phyloP scores from a whole-genome alignment of 495 filamentous ascomycete genomes.

The Neurospora sublineolata region DNA sequence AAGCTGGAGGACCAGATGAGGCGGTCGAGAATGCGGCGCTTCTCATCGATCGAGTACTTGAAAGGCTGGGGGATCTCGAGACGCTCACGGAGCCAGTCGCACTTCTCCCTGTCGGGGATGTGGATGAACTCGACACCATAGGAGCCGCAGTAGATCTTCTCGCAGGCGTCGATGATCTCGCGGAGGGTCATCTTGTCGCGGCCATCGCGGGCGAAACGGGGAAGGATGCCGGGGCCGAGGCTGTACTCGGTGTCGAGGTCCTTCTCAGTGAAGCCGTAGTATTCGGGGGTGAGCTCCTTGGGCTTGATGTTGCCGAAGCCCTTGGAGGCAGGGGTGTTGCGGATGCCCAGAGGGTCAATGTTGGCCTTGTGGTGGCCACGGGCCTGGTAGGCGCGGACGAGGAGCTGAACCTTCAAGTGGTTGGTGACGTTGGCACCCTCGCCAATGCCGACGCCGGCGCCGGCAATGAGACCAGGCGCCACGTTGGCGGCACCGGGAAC shows the following conservation, averaged over 20 bases:
- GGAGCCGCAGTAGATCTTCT: conserved; percentile 90
- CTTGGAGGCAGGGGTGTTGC: conserved; percentile 55
- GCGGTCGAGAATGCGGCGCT: conserved; percentile 91
- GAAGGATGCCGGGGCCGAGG: conserved; percentile 89
- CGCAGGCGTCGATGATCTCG: conserved; percentile 87
- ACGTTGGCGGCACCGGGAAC: conserved; percentile 69
- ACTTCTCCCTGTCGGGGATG: conserved; percentile 93
- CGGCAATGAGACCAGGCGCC: conserved; percentile 62
- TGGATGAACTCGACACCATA: conserved; percentile 98
- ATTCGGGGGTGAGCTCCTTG: conserved; percentile 82
- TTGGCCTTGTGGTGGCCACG: conserved; percentile 96
- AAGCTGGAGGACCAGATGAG: conserved; percentile 97
- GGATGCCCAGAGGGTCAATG: conserved; percentile 91
- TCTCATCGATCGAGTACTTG: conserved; percentile 93
- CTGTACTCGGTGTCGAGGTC: conserved; percentile 88
- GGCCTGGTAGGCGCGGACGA: conserved; percentile 94
- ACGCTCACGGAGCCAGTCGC: conserved; percentile 93
- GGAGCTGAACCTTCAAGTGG: conserved; percentile 94
- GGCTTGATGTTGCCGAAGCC: conserved; percentile 81
- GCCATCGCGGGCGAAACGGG: conserved; percentile 75
- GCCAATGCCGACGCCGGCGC: conserved; percentile 52
- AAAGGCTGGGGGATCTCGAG: conserved; percentile 89
- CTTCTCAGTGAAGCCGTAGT: conserved; percentile 90
- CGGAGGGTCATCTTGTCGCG: conserved; percentile 92
- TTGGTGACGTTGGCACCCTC: conserved; percentile 79